A percentile compares a stretch with the other conserved stretches of the same genome.
These are phyloP conservation scores for Hordeum marinum DNA, from an alignment of 176 grass and related monocot species.

Conservation along the genomic window DNA sequence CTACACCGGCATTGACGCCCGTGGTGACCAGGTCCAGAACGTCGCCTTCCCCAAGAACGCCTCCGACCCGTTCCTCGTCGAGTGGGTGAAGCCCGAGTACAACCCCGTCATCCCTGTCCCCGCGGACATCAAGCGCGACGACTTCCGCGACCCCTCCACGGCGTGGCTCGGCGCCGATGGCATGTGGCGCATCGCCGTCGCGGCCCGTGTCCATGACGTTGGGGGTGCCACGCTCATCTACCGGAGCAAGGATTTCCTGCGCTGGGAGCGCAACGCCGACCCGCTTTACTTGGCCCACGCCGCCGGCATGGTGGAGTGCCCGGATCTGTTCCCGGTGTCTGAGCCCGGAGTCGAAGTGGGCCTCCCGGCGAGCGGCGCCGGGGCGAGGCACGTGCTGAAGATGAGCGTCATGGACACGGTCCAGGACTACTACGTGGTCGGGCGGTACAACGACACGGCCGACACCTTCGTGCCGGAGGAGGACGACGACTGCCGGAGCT, in stretches of 20 bases:
- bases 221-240: background rate
- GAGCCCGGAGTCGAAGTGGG: background rate
- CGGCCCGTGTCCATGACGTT: slow-evolving; percentile 26
- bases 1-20: slow-evolving; percentile 59
- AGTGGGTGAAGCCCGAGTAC: slow-evolving; percentile 63
- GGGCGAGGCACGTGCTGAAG: background rate
- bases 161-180: slow-evolving; percentile 63
- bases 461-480: slow-evolving; percentile 16
- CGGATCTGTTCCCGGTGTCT: background rate
- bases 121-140: slow-evolving; percentile 21
- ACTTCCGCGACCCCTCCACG: slow-evolving; percentile 68
- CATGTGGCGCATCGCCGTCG: slow-evolving; percentile 46
- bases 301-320: slow-evolving; percentile 6
- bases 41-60: slow-evolving; percentile 52
- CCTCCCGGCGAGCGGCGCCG: background rate
- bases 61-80: slow-evolving; percentile 42
- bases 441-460: slow-evolving; percentile 26
- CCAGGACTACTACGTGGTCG: slow-evolving; percentile 12
- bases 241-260: background rate
- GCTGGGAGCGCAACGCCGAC: background rate
- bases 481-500: background rate
- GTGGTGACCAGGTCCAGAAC: slow-evolving; percentile 52
- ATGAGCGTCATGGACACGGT: background rate
- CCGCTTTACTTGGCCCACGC: background rate
- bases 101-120: slow-evolving; percentile 60